Evolutionary conservation across 495 filamentous ascomycete genomes (phyloP).

Genomic region (Aspergillus carlsbadensis): DNA sequence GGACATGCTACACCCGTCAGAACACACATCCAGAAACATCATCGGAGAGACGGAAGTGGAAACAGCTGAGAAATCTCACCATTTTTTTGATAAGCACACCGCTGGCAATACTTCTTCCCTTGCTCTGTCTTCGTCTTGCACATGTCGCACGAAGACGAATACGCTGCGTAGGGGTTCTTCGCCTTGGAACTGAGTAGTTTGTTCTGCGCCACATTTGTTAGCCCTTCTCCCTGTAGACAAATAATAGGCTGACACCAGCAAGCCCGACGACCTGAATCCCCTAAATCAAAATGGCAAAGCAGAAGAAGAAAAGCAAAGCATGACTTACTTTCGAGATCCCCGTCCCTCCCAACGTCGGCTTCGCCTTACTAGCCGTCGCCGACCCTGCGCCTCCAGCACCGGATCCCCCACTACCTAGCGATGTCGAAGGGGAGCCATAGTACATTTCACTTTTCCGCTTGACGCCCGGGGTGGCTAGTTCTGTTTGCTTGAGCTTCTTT

Average conservation of each 20-base stretch:
- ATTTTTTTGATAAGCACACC: slow-evolving; percentile 66
- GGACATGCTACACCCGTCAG: slow-evolving; percentile 52
- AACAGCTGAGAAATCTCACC: slow-evolving; percentile 37
- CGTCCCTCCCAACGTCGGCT: slow-evolving; percentile 35
- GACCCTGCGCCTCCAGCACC: background rate
- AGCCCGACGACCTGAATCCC: background rate
- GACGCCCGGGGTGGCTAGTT: slow-evolving; percentile 66
- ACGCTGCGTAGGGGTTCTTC: slow-evolving; percentile 69
- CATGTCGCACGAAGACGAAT: slow-evolving; percentile 56
- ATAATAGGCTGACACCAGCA: too few species aligned
- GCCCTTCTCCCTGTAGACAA: background rate
- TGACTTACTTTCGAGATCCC: slow-evolving; percentile 35
- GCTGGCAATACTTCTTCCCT: slow-evolving; percentile 61
- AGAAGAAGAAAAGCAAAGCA: background rate
- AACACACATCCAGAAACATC: background rate
- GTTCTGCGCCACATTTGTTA: slow-evolving; percentile 40
- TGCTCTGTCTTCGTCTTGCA: slow-evolving; percentile 68
- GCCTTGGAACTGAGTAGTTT: slow-evolving; percentile 67
- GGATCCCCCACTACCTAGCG: slow-evolving; percentile 45
- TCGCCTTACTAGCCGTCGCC: slow-evolving; percentile 46
- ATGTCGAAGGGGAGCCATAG: slow-evolving; percentile 62
- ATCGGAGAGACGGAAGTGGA: background rate
- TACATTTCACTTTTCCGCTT: slow-evolving; percentile 74
- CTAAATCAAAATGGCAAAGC: background rate
- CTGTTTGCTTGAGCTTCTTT: slow-evolving; percentile 59